Evolutionary conservation across 2,329 filamentous ascomycete species (phyloP), one percentile per base, ranked within the genome.

Genomic region (Apiospora kogelbergensis): DNA sequence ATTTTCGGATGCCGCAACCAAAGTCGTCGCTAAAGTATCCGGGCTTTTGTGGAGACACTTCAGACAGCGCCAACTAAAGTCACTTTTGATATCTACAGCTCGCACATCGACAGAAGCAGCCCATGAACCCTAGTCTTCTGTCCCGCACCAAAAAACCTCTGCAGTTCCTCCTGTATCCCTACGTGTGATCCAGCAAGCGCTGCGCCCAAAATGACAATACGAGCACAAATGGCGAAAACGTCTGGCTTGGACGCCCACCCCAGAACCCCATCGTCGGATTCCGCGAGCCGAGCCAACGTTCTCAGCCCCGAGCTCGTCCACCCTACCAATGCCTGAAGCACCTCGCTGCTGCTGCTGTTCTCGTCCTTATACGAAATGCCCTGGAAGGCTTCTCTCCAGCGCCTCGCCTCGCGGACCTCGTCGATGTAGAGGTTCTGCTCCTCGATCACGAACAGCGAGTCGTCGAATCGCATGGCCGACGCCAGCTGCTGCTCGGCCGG

Each of bases 341-440:
- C 1, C 68, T 68, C 10, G 63, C 76, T 76, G 48, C 76, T 76
- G 1, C 74, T 68, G 2, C 64, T 67, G 4, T 67, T 1, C 63
- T 24, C 68, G 3, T 67, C 0, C 66, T 22, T 6, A 64, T 41
- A 30, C 42, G 42, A 44, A 41, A 22, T 24, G 24, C 26, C 65
- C 48, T 17, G 68, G 37, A 63, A 92, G 80, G 88, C 81, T 20
- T 78, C 78, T 0, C 85, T 81, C 94, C 94, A 98, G n/a, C 89
- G 78, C 22, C 85, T 81, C 3, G 90, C 84, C 78, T 98, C 95
- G 64, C 90, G 85, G 6, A 93, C 88, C 73, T 94, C 90, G 78
- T 98, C 95, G 65, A 95, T 84, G 78, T 93, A 98, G n/a, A 98
- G 85, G 77, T 99, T 99, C 78, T 97, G 94, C 78, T 97, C 95